Evolutionary conservation across 2,329 filamentous ascomycete species (phyloP).

Genomic region (Rhexocercosporidium sp.): DNA sequence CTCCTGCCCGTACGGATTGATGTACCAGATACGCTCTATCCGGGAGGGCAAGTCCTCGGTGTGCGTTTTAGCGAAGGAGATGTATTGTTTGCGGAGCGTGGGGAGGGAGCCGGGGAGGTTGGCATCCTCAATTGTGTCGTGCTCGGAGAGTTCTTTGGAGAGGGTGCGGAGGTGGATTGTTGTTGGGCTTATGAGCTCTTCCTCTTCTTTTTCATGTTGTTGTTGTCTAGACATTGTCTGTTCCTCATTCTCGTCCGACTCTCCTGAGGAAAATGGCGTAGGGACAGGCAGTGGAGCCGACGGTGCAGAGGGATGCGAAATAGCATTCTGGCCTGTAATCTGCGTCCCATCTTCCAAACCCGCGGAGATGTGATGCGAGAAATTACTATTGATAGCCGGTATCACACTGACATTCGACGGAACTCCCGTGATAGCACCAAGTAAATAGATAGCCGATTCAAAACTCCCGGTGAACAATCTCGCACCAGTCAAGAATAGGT

Average conservation of each 20-base stretch:
- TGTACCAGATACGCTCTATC: slow-evolving; percentile 91
- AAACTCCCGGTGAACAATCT: slow-evolving; percentile 91
- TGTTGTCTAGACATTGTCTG: background rate
- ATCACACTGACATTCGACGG: slow-evolving; percentile 78
- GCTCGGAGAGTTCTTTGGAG: slow-evolving; percentile 53
- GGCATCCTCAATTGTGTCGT: slow-evolving; percentile 77
- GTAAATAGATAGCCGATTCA: slow-evolving; percentile 88
- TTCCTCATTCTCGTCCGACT: background rate
- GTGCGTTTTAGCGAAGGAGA: slow-evolving; percentile 77
- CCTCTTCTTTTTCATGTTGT: slow-evolving; percentile 20
- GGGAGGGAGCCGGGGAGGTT: slow-evolving; percentile 83
- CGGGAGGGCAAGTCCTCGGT: slow-evolving; percentile 78
- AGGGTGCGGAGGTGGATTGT: slow-evolving; percentile 25
- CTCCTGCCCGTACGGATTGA: slow-evolving; percentile 98
- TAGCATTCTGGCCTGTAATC: slow-evolving; percentile 92
- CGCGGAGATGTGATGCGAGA: slow-evolving; percentile 92
- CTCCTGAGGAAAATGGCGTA: slow-evolving; percentile 13
- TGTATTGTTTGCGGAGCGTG: slow-evolving; percentile 78
- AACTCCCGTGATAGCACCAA: slow-evolving; percentile 86
- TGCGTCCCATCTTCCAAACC: slow-evolving; percentile 75
- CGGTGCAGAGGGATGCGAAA: slow-evolving; percentile 70
- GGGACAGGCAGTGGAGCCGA: slow-evolving; percentile 36
- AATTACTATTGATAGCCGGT: slow-evolving; percentile 92
- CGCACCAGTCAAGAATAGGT: slow-evolving; percentile 82
- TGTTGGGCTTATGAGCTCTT: slow-evolving; percentile 26